Conservation (phyloP, 768 basidiomycete species). For the Agrocybe chaxingu region DNA sequence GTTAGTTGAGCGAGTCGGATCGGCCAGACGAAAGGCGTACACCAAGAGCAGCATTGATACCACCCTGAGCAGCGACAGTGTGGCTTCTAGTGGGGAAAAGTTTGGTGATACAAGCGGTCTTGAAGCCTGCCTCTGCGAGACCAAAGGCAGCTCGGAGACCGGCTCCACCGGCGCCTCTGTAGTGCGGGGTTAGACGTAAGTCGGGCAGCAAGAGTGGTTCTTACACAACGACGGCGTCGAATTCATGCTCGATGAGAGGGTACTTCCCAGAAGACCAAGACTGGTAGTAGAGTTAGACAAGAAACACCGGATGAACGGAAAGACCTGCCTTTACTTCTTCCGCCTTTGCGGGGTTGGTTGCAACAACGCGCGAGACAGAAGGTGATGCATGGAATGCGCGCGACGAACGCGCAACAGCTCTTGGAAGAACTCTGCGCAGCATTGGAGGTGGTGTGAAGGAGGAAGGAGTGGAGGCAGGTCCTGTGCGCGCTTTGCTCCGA, state of each 20-base stretch:
- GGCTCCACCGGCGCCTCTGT: constrained; percentile 94
- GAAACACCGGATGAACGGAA: constrained; percentile 6
- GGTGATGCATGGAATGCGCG: constrained; percentile 69
- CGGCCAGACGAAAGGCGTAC: constrained; percentile 40
- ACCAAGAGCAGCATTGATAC: constrained; percentile 96
- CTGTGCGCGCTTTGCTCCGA: constrained; percentile 18
- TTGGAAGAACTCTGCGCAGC: constrained; percentile 64
- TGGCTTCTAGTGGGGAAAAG: constrained; percentile 98
- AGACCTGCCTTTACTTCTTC: constrained; percentile 71
- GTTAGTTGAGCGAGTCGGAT: constrained; percentile 2
- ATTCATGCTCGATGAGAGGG: constrained; percentile 97
- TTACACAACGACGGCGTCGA: constrained; percentile 97
- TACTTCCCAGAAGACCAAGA: constrained; percentile 87
- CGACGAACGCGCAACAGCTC: constrained; percentile 43
- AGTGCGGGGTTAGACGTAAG: constrained; percentile 10
- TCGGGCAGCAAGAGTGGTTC: constrained; percentile 30
- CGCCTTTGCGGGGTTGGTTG: constrained; percentile 74
- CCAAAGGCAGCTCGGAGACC: constrained; percentile 98
- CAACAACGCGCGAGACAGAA: constrained; percentile 56
- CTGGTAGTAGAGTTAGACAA: constrained; percentile 31
- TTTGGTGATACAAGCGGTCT: constrained; percentile 99
- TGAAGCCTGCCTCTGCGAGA: constrained; percentile 96
- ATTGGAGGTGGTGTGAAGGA: constrained; percentile 36
- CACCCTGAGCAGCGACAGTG: constrained; percentile 98
- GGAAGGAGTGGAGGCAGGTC: constrained; percentile 14